phyloP scores from a whole-genome alignment of 2,329 filamentous ascomycete genomes.

The Cordyceps fumosorosea region DNA sequence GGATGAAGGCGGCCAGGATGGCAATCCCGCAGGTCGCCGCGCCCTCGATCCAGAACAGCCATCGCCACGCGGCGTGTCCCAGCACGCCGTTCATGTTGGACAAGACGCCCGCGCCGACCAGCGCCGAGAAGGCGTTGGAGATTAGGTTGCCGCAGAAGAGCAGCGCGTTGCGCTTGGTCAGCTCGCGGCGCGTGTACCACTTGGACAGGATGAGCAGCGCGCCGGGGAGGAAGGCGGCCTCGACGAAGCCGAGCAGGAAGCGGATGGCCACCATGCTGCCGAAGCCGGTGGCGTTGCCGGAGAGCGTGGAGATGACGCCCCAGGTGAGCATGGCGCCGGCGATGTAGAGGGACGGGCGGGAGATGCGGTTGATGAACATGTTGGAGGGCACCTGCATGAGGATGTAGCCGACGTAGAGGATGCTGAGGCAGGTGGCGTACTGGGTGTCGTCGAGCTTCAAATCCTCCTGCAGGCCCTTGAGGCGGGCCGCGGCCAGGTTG shows the following conservation, averaged over 20 bases:
- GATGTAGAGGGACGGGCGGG: slow-evolving; percentile 46
- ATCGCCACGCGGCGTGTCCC: slow-evolving; percentile 52
- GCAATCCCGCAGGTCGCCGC: slow-evolving; percentile 43
- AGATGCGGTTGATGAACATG: slow-evolving; percentile 50
- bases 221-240: slow-evolving; percentile 60
- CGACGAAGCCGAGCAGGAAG: slow-evolving; percentile 55
- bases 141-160: slow-evolving; percentile 55
- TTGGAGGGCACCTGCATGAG: slow-evolving; percentile 57
- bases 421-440: slow-evolving; percentile 57
- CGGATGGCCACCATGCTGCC: slow-evolving; percentile 47
- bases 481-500: slow-evolving; percentile 60
- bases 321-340: slow-evolving; percentile 48
- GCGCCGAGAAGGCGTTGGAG: slow-evolving; percentile 52
- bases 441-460: slow-evolving; percentile 48
- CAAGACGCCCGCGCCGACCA: slow-evolving; percentile 53
- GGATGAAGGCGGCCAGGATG: slow-evolving; percentile 38
- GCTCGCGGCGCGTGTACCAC: slow-evolving; percentile 58
- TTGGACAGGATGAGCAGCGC: slow-evolving; percentile 57
- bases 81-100: slow-evolving; percentile 50
- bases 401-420: slow-evolving; percentile 61
- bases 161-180: slow-evolving; percentile 48
- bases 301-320: slow-evolving; percentile 54
- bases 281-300: slow-evolving; percentile 46
- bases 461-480: slow-evolving; percentile 59
- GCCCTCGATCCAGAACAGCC: slow-evolving; percentile 57